A percentile compares a stretch with the other conserved stretches of the same genome.
Conservation (phyloP, 805 yeast genomes). For the Teunomyces kruisii region DNA sequence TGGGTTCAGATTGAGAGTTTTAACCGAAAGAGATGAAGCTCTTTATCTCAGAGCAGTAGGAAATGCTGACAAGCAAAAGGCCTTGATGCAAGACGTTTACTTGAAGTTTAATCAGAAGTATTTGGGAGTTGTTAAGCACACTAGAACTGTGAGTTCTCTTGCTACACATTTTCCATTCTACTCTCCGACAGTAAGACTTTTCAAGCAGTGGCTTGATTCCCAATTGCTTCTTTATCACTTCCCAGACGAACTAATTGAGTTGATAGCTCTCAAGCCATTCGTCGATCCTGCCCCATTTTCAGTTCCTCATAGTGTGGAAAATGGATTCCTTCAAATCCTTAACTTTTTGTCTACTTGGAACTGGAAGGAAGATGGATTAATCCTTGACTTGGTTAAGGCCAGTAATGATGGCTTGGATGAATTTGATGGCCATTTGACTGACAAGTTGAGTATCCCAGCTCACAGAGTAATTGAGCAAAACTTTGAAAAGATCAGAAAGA, state of each 20-base stretch:
- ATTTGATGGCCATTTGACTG: slow-evolving; percentile 47
- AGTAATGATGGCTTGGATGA: slow-evolving; percentile 7
- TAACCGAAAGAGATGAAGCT: slow-evolving; percentile 81
- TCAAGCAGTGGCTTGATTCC: slow-evolving; percentile 86
- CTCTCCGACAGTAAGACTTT: slow-evolving; percentile 77
- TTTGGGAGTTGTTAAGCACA: slow-evolving; percentile 71
- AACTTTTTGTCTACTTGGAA: slow-evolving; percentile 81
- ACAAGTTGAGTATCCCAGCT: slow-evolving; percentile 59
- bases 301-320: slow-evolving; percentile 72
- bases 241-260: slow-evolving; percentile 76
- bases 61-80: slow-evolving; percentile 61
- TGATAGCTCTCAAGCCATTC: slow-evolving; percentile 79
- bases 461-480: slow-evolving; percentile 62
- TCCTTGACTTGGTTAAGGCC: slow-evolving; percentile 67
- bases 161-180: slow-evolving; percentile 70
- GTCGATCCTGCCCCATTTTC: slow-evolving; percentile 85
- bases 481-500: slow-evolving; percentile 66
- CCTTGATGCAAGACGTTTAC: slow-evolving; percentile 59
- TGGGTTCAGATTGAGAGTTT: slow-evolving; percentile 75
- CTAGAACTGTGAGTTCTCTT: slow-evolving; percentile 71
- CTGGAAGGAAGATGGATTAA: slow-evolving; percentile 86
- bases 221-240: slow-evolving; percentile 75
- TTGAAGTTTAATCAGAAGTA: slow-evolving; percentile 65
- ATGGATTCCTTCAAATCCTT: slow-evolving; percentile 77
- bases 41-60: slow-evolving; percentile 71